Percentiles rank a stretch among this genome's conserved stretches.
These are phyloP conservation scores for Acer saccharum DNA, from an alignment of 345 rosid species.

Conservation along the genomic window DNA sequence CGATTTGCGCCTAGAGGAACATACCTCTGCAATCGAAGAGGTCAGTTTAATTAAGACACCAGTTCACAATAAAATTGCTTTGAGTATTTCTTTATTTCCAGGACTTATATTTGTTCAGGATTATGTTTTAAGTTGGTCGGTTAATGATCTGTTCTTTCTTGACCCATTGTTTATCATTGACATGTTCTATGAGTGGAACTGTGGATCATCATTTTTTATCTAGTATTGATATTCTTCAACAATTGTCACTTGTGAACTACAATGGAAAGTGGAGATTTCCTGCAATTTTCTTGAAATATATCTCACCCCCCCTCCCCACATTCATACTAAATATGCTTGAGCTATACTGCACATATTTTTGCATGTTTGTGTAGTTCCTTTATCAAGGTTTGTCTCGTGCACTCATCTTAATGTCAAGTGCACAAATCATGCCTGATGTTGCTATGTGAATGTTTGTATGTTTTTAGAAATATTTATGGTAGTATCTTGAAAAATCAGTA, in stretches of 20 bases:
- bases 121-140: not conserved
- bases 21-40: constrained; percentile 76
- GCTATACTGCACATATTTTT: not conserved
- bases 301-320: not conserved
- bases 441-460: not conserved
- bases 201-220: not conserved
- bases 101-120: not conserved
- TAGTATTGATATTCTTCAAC: not conserved
- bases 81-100: constrained; percentile 5
- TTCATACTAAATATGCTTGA: not conserved
- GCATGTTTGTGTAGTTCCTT: not conserved
- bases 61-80: not conserved
- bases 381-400: not conserved
- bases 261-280: not conserved
- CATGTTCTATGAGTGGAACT: not conserved
- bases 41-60: constrained; percentile 35
- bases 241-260: not conserved
- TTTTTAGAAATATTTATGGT: not conserved
- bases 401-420: not conserved
- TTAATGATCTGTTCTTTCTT: not conserved
- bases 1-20: constrained; percentile 80
- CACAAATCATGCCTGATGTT: not conserved
- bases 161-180: not conserved
- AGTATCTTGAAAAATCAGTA: not conserved
- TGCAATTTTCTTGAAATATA: not conserved